These are phyloP conservation scores for Kluyveromyces siamensis DNA, from an alignment of 805 yeast genomes.

Conservation along the genomic window DNA sequence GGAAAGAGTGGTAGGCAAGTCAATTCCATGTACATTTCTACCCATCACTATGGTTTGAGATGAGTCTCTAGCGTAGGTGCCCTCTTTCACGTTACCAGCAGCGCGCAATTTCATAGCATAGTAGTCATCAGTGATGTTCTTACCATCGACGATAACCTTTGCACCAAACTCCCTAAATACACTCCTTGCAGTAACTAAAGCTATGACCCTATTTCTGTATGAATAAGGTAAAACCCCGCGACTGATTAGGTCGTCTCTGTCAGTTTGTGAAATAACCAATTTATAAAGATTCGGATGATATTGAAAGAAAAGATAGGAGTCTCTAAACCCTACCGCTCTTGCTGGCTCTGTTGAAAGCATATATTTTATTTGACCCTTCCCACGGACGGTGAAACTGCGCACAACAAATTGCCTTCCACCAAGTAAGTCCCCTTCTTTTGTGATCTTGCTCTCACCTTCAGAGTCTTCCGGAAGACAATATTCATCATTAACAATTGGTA, in stretches of 20 bases:
- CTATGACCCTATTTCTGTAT: slow-evolving; percentile 83
- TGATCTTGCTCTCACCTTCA: slow-evolving; percentile 69
- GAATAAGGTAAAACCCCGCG: slow-evolving; percentile 80
- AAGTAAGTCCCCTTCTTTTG: slow-evolving; percentile 51
- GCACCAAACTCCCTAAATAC: slow-evolving; percentile 91
- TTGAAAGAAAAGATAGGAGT: slow-evolving; percentile 81
- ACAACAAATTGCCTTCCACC: slow-evolving; percentile 72
- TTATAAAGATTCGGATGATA: slow-evolving; percentile 72
- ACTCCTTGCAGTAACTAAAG: slow-evolving; percentile 83
- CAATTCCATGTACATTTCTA: slow-evolving; percentile 11
- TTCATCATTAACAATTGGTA: slow-evolving; percentile 65
- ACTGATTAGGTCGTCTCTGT: slow-evolving; percentile 73
- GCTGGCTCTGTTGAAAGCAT: slow-evolving; percentile 97
- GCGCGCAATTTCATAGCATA: slow-evolving; percentile 49
- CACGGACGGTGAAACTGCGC: slow-evolving; percentile 50
- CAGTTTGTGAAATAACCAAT: slow-evolving; percentile 62
- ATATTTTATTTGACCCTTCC: slow-evolving; percentile 57
- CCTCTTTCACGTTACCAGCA: slow-evolving; percentile 57
- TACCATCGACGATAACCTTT: slow-evolving; percentile 69
- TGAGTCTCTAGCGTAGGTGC: slow-evolving; percentile 34
- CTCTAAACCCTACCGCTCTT: slow-evolving; percentile 87
- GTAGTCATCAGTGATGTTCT: slow-evolving; percentile 77
- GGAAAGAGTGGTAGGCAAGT: slow-evolving; percentile 7
- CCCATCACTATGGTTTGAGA: slow-evolving; percentile 9
- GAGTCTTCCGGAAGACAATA: slow-evolving; percentile 67